phyloP scores from a whole-genome alignment of 495 filamentous ascomycete genomes.

The Neurospora sp. region DNA sequence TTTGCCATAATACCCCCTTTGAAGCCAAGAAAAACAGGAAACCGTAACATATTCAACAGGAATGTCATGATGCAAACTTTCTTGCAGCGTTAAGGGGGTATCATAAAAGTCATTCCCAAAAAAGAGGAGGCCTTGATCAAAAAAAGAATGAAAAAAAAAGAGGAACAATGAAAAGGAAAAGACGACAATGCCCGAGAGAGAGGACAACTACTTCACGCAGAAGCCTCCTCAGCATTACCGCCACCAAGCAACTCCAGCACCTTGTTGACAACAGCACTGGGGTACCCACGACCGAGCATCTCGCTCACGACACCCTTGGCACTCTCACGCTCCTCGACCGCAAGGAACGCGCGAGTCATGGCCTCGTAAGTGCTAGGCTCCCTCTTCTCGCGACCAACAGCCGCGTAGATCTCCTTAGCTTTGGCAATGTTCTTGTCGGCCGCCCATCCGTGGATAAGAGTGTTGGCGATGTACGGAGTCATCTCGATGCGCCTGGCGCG shows the following conservation, averaged over 20 bases:
- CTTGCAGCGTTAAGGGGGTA: background rate
- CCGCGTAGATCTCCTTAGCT: slow-evolving; percentile 67
- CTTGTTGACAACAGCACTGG: slow-evolving; percentile 81
- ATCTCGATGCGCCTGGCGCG: slow-evolving; percentile 58
- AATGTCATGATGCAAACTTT: background rate
- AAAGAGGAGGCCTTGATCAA: slow-evolving; percentile 4
- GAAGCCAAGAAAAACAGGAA: background rate
- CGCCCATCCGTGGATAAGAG: slow-evolving; percentile 97
- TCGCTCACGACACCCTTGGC: slow-evolving; percentile 75
- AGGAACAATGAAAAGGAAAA: background rate
- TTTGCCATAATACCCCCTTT: background rate
- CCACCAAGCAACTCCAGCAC: slow-evolving; percentile 80
- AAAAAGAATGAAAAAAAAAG: background rate
- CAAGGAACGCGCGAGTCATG: slow-evolving; percentile 89
- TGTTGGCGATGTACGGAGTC: slow-evolving; percentile 98
- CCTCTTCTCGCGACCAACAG: slow-evolving; percentile 60
- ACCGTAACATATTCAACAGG: background rate
- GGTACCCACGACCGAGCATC: slow-evolving; percentile 86
- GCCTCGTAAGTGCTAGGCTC: slow-evolving; percentile 99
- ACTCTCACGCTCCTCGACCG: slow-evolving; percentile 62
- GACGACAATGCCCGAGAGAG: background rate
- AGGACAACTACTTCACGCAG: background rate
- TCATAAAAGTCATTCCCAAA: background rate
- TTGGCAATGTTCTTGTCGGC: slow-evolving; percentile 68
- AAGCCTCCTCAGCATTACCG: slow-evolving; percentile 26